Percentiles rank a stretch among this genome's conserved stretches.
These are phyloP conservation scores for Aphanocladium album DNA, from an alignment of 2,329 filamentous ascomycete genomes.

Conservation along the genomic window DNA sequence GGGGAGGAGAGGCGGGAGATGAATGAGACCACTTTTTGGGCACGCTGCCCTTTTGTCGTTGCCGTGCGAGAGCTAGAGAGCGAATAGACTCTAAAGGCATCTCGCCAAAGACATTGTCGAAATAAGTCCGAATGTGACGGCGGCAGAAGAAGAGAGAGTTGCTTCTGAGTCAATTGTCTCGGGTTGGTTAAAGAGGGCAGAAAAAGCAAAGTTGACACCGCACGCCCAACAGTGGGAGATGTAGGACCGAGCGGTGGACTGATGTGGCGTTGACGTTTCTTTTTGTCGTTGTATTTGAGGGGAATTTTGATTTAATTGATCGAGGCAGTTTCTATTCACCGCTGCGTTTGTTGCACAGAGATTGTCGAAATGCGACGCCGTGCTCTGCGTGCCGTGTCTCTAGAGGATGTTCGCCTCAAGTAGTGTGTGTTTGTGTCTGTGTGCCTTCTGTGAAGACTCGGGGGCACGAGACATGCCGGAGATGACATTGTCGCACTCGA, in stretches of 20 bases:
- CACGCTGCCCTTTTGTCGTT: neutral
- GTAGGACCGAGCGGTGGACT: neutral
- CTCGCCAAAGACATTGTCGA: neutral
- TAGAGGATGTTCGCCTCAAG: neutral
- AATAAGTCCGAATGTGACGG: neutral
- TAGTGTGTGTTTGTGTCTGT: neutral
- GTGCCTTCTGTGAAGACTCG: neutral
- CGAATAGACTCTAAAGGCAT: neutral
- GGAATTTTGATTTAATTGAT: neutral
- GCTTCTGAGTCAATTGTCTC: neutral
- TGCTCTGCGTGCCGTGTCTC: neutral
- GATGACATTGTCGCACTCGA: neutral
- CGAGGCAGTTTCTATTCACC: neutral
- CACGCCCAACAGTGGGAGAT: neutral
- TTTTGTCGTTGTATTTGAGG: neutral
- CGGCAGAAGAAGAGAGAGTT: neutral
- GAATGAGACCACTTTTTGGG: neutral
- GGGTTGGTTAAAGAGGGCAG: neutral
- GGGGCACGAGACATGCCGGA: neutral
- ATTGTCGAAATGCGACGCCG: neutral
- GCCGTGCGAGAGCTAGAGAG: neutral
- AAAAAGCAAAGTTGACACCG: neutral
- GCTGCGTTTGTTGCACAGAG: neutral
- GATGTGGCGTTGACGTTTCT: neutral
- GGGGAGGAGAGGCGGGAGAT: neutral